Evolutionary conservation across 371 early-diverging fungal genomes (phyloP), one percentile per base, ranked within the genome.

Genomic region (Mycotypha africana): DNA sequence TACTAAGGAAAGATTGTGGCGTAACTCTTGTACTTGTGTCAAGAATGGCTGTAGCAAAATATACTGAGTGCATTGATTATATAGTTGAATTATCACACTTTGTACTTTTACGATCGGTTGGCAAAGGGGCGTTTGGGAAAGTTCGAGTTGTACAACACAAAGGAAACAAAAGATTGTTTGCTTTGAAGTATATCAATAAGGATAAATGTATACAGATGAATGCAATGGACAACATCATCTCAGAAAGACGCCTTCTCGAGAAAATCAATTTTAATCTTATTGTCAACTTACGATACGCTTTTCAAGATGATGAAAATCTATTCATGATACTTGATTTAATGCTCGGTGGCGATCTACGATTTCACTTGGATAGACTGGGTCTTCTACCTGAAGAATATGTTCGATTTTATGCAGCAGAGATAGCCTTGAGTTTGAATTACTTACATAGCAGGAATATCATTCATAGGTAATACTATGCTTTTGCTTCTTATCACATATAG

Each of bases 261-360:
- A 63, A 64, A 7, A 52, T 81, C 17, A 64, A 72, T 21, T 65
- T 62, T 41, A 62, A 62, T 9, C 58, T 80, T n/a, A 63, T 82
- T 46, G 84, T 85, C 39, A 89, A 89, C 58, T 46, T 89, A 49
- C 65, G 88, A 21, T 89, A 81, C 60, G 85, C 89, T 10, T 89
- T 89, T 58, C 88, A 89, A 63, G 90, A 89, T 61, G 88, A 87
- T 49, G 82, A 85, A 37, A 82, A 84, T 48, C 51, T 89, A 46
- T 89, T 83, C 47, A 87, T 89, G 90, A 81, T 85, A 6, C 51
- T 89, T 14, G 90, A 89, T 60, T 65, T 88, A 9, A 87, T 85
- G 86, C 55, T 86, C 4, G 94, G 96, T 38, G 95, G 96, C 5
- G 97, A 96, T 63, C 61, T 96, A 31, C 79, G 89, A 3, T 88